Evolutionary conservation across 495 filamentous ascomycete species (phyloP).

Genomic region (Neurospora tetraspora): DNA sequence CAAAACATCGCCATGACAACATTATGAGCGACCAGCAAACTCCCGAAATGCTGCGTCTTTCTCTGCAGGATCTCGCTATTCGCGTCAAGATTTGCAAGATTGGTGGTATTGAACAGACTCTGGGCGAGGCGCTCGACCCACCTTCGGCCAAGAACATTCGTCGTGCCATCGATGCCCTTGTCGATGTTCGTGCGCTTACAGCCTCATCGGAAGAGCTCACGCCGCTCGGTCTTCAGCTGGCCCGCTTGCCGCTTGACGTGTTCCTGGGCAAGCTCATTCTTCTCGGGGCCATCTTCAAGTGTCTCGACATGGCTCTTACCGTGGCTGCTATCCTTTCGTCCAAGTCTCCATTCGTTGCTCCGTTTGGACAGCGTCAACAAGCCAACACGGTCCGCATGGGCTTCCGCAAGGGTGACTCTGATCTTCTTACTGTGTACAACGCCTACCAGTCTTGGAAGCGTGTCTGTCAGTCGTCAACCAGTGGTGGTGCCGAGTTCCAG

Average conservation of each 20-base stretch:
- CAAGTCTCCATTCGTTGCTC: conserved; percentile 84
- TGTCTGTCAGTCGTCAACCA: conserved; percentile 51
- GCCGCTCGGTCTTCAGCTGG: conserved; percentile 72
- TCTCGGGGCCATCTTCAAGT: conserved; percentile 73
- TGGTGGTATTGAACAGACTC: conserved; percentile 78
- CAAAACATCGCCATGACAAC: conserved; percentile 69
- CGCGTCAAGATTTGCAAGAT: conserved; percentile 97
- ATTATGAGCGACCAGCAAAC: conserved; percentile 84
- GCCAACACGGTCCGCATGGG: conserved; percentile 65
- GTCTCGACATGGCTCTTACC: conserved; percentile 79
- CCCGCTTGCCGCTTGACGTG: conserved; percentile 82
- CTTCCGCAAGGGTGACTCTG: conserved; percentile 81
- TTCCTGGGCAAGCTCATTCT: conserved; percentile 90
- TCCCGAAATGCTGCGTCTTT: conserved; percentile 89
- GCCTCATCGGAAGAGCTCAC: conserved; percentile 65
- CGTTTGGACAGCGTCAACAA: conserved; percentile 70
- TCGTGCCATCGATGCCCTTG: conserved; percentile 79
- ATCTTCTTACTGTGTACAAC: conserved; percentile 85
- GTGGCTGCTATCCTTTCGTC: conserved; percentile 88
- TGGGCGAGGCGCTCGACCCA: conserved; percentile 83
- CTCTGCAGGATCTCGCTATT: conserved; percentile 85
- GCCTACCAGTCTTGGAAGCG: conserved; percentile 84
- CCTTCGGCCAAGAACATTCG: conserved; percentile 85
- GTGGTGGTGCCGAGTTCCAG: conserved; percentile 58
- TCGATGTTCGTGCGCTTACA: conserved; percentile 88